A percentile compares a stretch with the other conserved stretches of the same genome.
These are phyloP conservation scores for Buxus sempervirens DNA, from an alignment of 164 flowering plant genomes.

Conservation along the genomic window DNA sequence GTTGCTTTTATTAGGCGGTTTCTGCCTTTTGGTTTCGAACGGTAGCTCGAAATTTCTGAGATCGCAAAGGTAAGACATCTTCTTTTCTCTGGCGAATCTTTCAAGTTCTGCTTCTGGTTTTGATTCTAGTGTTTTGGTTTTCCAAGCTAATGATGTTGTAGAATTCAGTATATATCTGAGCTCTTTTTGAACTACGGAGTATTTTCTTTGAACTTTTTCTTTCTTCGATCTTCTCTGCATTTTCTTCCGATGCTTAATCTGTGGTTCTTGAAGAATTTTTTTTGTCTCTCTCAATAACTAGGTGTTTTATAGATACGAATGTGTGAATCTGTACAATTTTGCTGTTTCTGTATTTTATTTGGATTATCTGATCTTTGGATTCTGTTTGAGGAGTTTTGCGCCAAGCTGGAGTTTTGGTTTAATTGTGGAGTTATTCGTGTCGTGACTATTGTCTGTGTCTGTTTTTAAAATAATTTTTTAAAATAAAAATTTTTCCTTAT, in stretches of 20 bases:
- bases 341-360: too few species aligned
- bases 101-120: neutral
- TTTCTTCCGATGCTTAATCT: neutral
- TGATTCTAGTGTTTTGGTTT: neutral
- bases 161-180: neutral
- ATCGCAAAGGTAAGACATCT: constrained; percentile 1
- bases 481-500: too few species aligned
- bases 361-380: too few species aligned
- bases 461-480: too few species aligned
- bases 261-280: too few species aligned
- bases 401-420: too few species aligned
- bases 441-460: too few species aligned
- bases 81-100: neutral
- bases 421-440: too few species aligned
- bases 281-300: too few species aligned
- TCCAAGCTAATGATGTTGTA: neutral
- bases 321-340: too few species aligned
- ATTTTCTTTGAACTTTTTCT: neutral
- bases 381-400: too few species aligned
- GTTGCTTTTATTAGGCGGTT: constrained; percentile 22
- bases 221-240: neutral
- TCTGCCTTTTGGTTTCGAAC: constrained; percentile 21
- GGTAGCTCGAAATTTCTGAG: constrained; percentile 14
- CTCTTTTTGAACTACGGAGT: neutral
- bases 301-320: too few species aligned